Base-by-base conservation (phyloP, 495 filamentous ascomycete genomes). In the Penicillium taxi region DNA sequence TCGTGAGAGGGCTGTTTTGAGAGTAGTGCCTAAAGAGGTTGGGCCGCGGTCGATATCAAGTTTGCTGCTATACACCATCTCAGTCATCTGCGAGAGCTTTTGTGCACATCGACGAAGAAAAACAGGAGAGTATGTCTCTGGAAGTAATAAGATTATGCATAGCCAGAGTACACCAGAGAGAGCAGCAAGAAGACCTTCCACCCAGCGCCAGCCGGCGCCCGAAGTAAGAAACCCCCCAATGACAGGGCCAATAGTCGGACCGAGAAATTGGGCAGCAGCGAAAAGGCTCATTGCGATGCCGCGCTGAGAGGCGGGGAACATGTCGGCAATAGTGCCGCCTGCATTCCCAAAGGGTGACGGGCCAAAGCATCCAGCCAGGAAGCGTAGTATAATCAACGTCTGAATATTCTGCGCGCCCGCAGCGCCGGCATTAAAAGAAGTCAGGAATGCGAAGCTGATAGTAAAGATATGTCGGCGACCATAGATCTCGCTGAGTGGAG, bases 281-380 rank as follows among this genome's bases (percentile, higher is more conserved):
- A 80, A 84, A 18, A 81, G 45, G 17, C 67, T 67, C 25, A 70
- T 63, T 0, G 79, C 81, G 9, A 78, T 54, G 4, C 81, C 81
- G 45, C 81, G 67, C 45, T 83, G 56, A 16, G 50, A 52, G 7
- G 73, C 69, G 13, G 61, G 47, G 43, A 83, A 84, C 65, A 84
- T 77, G 42, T 86, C 79, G 11, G 79, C 74, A 43, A 84, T 80
- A 15, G 81, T 74, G 20, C 79, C 80, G 21, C 80, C 79, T n/a
- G 72, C 63, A 58, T 83, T 85, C 5, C 78, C 81, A 41, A 85
- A 50, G 5, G 79, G 72, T 1, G 78, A 80, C 4, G 75, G 74
- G n/a, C 82, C 82, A 49, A 84, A 81, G 9, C 77, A 69, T 13
- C 82, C 78, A n/a, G 76, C 78, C 24, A 86, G 72, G 65, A 85